Evolutionary conservation across 2,329 filamentous ascomycete genomes (phyloP), one percentile per base, ranked within the genome.

Genomic region (Cercospora nicotianae): DNA sequence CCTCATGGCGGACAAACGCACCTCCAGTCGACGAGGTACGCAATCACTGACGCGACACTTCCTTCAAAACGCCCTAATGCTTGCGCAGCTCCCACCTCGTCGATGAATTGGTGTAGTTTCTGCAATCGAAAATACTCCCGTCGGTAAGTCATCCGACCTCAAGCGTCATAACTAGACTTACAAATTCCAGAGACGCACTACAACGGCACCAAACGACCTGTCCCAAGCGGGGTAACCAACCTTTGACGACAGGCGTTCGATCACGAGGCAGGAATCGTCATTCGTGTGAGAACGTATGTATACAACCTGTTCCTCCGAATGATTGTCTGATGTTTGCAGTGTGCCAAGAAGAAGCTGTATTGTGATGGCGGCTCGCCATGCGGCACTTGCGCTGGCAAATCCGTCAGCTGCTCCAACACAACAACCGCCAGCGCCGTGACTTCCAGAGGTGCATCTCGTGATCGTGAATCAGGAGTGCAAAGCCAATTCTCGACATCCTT

Each of bases 321-420:
- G 16, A 3, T 28, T 4, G n/a, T 30, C 20, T 51, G 30, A 63
- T 20, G 5, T 51, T 26, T 16, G 26, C 60, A 63, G 42, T 67
- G 65, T 53, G 60, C 39, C n/a, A 51, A 16, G n/a, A 67, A 63
- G 51, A 67, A 67, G 57, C 33, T 62, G 7, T 60, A 60, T 8
- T 67, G 66, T 26, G 66, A 65, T 62, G 66, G 62, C 23, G n/a
- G 13, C 4, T 45, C 26, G 3, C 66, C 66, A 28, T 67, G 66
- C 62, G 20, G 42, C 16, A 60, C 66, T 10, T 67, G 66, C 31
- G 33, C 31, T 23, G 28, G 23, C 16, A 59, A 42, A 31, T 13
- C 26, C 12, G 8, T 51, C 6, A 63, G 13, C 60, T 57, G 45
- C 33, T 63, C 65, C 23, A 63, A 62, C 16, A 23, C n/a, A 23